These are phyloP conservation scores for Diplocarpon mali DNA, from an alignment of 2,329 filamentous ascomycete species.

Conservation along the genomic window DNA sequence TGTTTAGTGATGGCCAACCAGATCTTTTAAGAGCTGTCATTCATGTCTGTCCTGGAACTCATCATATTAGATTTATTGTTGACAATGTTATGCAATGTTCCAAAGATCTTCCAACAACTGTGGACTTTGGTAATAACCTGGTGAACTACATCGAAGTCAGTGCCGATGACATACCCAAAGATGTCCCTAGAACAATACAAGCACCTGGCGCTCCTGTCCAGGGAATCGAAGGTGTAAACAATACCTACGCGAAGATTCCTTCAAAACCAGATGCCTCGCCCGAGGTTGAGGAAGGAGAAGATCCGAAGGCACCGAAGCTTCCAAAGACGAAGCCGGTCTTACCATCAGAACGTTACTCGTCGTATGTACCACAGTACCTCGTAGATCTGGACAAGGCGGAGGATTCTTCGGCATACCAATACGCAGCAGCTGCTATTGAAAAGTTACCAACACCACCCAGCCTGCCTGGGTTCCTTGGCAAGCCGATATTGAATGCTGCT, in stretches of 20 bases:
- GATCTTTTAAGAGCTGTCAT: conserved; percentile 66
- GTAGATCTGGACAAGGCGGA: conserved; percentile 79
- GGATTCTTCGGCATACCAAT: conserved; percentile 61
- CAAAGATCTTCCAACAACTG: conserved; percentile 78
- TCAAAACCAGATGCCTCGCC: conserved; percentile 19
- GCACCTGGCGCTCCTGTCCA: conserved; percentile 12
- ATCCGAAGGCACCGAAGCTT: conserved; percentile 26
- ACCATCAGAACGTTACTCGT: conserved; percentile 52
- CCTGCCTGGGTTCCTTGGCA: conserved; percentile 82
- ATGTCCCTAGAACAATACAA: conserved; percentile 26
- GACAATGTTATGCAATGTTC: conserved; percentile 90
- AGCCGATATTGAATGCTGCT: conserved; percentile 85
- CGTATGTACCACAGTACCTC: conserved; percentile 72
- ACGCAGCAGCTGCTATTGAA: conserved; percentile 63
- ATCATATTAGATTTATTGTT: conserved; percentile 93
- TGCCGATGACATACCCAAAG: conserved; percentile 52
- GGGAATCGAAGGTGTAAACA: conserved; percentile 4
- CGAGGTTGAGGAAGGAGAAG: conserved; percentile 28
- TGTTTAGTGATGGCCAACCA: conserved; percentile 32
- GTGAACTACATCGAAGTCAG: conserved; percentile 97
- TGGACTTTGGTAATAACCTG: conserved; percentile 94
- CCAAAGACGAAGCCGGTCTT: conserved; percentile 45
- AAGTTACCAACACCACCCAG: conserved; percentile 75
- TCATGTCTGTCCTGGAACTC: conserved; percentile 81
- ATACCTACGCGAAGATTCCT: conserved; percentile 10